Evolutionary conservation across 2,329 filamentous ascomycete genomes (phyloP), one percentile per base, ranked within the genome.

Genomic region (Cucurbitaria berberidis): DNA sequence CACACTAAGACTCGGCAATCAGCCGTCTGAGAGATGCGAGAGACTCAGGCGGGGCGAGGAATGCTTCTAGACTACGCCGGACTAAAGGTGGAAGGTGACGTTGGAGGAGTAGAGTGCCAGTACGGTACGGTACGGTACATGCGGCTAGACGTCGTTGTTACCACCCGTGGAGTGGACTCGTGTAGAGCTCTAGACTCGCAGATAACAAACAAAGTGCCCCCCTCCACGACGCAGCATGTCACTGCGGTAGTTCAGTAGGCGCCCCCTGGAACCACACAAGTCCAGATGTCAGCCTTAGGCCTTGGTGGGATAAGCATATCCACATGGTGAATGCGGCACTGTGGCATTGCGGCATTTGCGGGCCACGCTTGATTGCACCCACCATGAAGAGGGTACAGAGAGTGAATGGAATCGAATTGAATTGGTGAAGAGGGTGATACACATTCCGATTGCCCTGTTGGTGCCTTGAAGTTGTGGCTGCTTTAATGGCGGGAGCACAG

Each of bases 21-120:
- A 22, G 32, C 32, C n/a, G n/a, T 34, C 29, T 7, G 21, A 22
- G 26, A 19, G 9, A 15, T 32, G 39, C 5, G n/a, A 42, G 45
- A 48, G 24, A 40, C 15, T 39, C 15, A 19, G 30, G 30, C 21
- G 9, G 19, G 13, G n/a, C 24, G 27, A 22, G 15, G 35, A 27
- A 11, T 15, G 11, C n/a, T 42, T 27, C 40, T 24, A 27, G n/a
- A 16, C 15, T 29, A 39, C 15, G 2, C 36, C 29, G 38, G 30
- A 35, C 55, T 49, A 41, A 48, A 45, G 19, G 34, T 35, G 41
- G 53, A 59, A 58, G 55, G 55, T 59, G 55, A 30, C 39, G 30
- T 35, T 44, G 27, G 45, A n/a, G n/a, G n/a, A n/a, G n/a, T n/a
- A n/a, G n/a, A n/a, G n/a, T n/a, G n/a, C n/a, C n/a, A 41, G 48